These are phyloP conservation scores for Letharia lupina DNA, from an alignment of 495 filamentous ascomycete species.

Conservation along the genomic window DNA sequence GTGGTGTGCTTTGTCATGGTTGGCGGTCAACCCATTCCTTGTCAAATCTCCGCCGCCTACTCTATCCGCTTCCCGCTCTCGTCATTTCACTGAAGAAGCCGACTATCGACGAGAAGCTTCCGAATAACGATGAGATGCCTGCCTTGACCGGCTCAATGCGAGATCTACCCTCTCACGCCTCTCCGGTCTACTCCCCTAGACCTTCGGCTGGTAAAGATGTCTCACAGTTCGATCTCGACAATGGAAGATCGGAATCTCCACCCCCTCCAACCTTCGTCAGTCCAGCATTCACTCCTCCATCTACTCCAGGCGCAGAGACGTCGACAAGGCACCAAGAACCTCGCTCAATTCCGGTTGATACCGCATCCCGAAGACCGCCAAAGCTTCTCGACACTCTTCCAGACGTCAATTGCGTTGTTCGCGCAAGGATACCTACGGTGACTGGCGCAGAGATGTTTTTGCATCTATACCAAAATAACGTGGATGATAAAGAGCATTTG, in stretches of 20 bases:
- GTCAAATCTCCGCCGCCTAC: constrained; percentile 4
- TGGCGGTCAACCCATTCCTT: background rate
- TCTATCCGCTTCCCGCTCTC: constrained; percentile 2
- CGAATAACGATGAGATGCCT: constrained; percentile 15
- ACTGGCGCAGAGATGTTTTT: constrained; percentile 93
- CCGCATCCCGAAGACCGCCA: constrained; percentile 46
- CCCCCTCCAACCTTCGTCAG: constrained; percentile 52
- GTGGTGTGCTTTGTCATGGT: constrained; percentile 11
- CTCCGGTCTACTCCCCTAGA: constrained; percentile 42
- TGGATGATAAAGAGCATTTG: constrained; percentile 92
- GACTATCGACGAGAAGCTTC: background rate
- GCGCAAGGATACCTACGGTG: constrained; percentile 78
- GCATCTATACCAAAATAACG: constrained; percentile 85
- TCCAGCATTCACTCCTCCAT: constrained; percentile 70
- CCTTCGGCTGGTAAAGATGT: constrained; percentile 28
- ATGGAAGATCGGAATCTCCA: constrained; percentile 30
- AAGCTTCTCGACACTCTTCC: constrained; percentile 62
- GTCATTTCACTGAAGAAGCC: background rate
- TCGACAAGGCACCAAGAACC: constrained; percentile 32
- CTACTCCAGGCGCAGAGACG: constrained; percentile 56
- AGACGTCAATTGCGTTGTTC: constrained; percentile 70
- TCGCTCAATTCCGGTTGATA: constrained; percentile 48
- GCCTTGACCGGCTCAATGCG: constrained; percentile 35
- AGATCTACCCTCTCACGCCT: constrained; percentile 44
- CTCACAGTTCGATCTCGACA: constrained; percentile 32